Evolutionary conservation across 352 stramenopile genomes (phyloP).

Genomic region (Pythium sukuiense): DNA sequence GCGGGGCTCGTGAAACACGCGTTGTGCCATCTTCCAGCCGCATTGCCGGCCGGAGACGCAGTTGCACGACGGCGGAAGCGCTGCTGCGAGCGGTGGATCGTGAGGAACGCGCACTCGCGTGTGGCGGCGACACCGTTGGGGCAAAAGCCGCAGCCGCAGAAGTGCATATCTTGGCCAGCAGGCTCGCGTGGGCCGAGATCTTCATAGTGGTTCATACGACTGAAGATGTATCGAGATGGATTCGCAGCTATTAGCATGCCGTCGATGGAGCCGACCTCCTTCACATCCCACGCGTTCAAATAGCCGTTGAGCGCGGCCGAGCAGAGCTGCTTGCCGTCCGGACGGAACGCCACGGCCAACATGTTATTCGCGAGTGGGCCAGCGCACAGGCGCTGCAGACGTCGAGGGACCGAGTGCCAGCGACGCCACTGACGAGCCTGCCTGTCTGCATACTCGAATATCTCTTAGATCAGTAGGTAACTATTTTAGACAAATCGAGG

Average conservation of each 20-base stretch:
- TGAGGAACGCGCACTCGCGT: background rate
- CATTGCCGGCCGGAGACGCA: background rate
- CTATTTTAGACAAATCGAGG: no score
- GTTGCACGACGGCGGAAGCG: background rate
- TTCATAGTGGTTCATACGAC: background rate
- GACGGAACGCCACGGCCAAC: constrained; percentile 95
- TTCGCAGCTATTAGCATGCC: no score
- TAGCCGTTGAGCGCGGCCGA: constrained; percentile 95
- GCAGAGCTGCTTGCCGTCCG: constrained; percentile 96
- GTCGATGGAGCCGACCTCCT: constrained; percentile 96
- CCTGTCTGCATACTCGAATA: no score
- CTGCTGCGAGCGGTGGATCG: background rate
- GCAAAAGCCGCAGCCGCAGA: background rate
- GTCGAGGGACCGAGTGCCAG: no score
- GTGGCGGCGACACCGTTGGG: background rate
- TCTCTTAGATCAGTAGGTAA: no score
- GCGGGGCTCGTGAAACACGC: background rate
- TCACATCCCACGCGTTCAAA: constrained; percentile 97
- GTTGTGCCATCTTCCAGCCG: background rate
- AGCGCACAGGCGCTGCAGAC: no score
- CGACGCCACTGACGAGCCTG: no score
- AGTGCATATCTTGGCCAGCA: background rate
- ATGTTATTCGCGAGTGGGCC: constrained; percentile 91
- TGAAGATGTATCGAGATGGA: no score
- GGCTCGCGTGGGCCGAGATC: background rate